phyloP scores from a whole-genome alignment of 768 basidiomycete species.

The Filobasidium floriforme region DNA sequence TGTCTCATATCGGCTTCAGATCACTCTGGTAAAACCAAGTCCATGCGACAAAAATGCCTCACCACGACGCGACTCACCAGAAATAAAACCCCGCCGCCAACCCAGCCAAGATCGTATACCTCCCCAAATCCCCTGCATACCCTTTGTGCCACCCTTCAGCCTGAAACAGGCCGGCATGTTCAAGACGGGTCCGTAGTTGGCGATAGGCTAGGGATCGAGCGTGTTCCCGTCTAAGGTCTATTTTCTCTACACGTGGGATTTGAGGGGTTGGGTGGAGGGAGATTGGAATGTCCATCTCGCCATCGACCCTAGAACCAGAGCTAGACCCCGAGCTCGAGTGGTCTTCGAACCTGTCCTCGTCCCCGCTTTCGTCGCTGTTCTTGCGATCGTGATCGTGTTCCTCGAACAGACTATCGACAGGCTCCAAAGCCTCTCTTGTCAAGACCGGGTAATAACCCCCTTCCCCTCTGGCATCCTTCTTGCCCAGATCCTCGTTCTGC shows the following conservation, averaged over 20 bases:
- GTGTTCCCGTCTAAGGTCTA: slow-evolving; percentile 31
- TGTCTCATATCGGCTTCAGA: no score
- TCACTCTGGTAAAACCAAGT: no score
- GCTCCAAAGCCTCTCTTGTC: not conserved
- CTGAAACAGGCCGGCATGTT: slow-evolving; percentile 72
- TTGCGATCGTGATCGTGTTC: no score
- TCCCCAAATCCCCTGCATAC: slow-evolving; percentile 78
- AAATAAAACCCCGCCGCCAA: slow-evolving; percentile 33
- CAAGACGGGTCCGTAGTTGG: slow-evolving; percentile 64
- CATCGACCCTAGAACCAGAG: not conserved
- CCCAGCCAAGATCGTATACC: slow-evolving; percentile 61
- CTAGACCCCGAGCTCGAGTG: no score
- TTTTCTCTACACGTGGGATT: no score
- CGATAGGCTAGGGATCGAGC: slow-evolving; percentile 58
- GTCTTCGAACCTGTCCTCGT: no score
- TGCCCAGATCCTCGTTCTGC: not conserved
- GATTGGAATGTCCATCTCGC: slow-evolving; percentile 36
- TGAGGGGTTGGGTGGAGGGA: slow-evolving; percentile 24
- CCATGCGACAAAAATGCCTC: no score
- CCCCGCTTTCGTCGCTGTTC: no score
- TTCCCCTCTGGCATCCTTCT: no score
- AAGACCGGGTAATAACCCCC: not conserved
- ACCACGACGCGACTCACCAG: slow-evolving; percentile 2
- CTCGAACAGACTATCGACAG: no score
- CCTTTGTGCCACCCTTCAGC: slow-evolving; percentile 52